These are phyloP conservation scores for Hypoxylon crocopeplum DNA, from an alignment of 495 filamentous ascomycete species.

Conservation along the genomic window DNA sequence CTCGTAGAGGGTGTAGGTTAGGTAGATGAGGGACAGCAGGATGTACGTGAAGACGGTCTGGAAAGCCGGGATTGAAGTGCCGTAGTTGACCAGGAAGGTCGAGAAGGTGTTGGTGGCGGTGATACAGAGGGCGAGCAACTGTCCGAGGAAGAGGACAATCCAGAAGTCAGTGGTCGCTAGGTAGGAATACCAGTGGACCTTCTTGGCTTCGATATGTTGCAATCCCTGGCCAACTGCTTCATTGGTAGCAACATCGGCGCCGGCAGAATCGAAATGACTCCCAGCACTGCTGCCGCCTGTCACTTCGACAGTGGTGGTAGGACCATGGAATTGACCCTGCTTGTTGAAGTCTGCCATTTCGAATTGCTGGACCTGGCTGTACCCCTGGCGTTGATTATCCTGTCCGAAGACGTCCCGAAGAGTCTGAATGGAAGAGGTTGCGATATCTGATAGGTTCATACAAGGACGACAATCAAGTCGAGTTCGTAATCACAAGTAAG, in stretches of 20 bases:
- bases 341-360: constrained; percentile 40
- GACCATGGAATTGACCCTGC: constrained; percentile 20
- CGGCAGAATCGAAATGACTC: neutral
- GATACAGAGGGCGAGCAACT: constrained; percentile 86
- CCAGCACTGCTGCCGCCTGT: constrained; percentile 22
- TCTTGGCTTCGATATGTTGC: constrained; percentile 53
- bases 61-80: constrained; percentile 92
- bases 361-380: constrained; percentile 28
- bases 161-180: constrained; percentile 87
- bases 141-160: constrained; percentile 79
- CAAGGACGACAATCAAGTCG: neutral
- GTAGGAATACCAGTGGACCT: constrained; percentile 77
- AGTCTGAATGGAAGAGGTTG: constrained; percentile 16
- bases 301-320: constrained; percentile 35
- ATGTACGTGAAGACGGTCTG: constrained; percentile 95
- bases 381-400: constrained; percentile 23
- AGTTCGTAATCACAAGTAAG: neutral
- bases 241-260: constrained; percentile 19
- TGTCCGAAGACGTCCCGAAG: constrained; percentile 17
- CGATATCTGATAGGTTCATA: constrained; percentile 20
- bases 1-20: constrained; percentile 78
- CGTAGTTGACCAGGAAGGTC: constrained; percentile 67
- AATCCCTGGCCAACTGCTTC: constrained; percentile 46
- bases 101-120: constrained; percentile 90
- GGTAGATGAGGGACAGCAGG: constrained; percentile 82